Conservation (phyloP, 129 eudicot species). For the Rutidosis leptorrhynchoides region DNA sequence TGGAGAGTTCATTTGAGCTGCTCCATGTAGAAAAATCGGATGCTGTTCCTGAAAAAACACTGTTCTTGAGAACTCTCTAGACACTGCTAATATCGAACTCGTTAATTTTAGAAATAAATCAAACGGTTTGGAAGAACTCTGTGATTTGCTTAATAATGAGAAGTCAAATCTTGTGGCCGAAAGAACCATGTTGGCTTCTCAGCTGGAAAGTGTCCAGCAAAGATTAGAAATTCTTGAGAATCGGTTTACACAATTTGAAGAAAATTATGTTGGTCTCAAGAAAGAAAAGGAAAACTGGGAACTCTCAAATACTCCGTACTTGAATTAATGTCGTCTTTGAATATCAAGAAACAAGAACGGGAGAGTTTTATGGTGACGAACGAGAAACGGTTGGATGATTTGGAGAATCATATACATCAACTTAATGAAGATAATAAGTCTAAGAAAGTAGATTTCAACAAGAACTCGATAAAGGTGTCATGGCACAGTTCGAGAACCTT, state of each 20-base stretch:
- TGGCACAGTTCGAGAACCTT: conserved; percentile 80
- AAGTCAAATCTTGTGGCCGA: conserved; percentile 65
- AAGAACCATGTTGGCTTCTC: conserved; percentile 51
- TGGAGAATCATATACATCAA: conserved; percentile 54
- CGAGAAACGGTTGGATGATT: conserved; percentile 45
- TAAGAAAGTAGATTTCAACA: conserved; percentile 75
- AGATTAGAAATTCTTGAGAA: conserved; percentile 58
- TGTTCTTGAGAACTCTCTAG: conserved; percentile 55
- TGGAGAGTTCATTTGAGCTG: conserved; percentile 49
- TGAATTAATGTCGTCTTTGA: conserved; percentile 49
- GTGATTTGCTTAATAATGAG: conserved; percentile 61
- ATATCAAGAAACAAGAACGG: conserved; percentile 68
- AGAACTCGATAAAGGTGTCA: conserved; percentile 78
- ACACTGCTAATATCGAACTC: conserved; percentile 56
- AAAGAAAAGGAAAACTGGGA: conserved; percentile 52
- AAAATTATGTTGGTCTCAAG: conserved; percentile 49
- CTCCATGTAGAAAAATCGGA: conserved; percentile 63
- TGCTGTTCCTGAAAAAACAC: conserved; percentile 72
- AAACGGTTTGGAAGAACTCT: conserved; percentile 72
- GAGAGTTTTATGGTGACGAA: conserved; percentile 38
- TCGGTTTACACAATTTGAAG: conserved; percentile 61
- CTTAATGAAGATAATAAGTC: conserved; percentile 59
- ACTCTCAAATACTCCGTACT: conserved; percentile 49
- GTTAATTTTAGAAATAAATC: conserved; percentile 73
- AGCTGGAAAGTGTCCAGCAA: conserved; percentile 62